These are phyloP conservation scores for Ochetophila trinervis DNA, from an alignment of 306 rosid genomes.

Conservation along the genomic window DNA sequence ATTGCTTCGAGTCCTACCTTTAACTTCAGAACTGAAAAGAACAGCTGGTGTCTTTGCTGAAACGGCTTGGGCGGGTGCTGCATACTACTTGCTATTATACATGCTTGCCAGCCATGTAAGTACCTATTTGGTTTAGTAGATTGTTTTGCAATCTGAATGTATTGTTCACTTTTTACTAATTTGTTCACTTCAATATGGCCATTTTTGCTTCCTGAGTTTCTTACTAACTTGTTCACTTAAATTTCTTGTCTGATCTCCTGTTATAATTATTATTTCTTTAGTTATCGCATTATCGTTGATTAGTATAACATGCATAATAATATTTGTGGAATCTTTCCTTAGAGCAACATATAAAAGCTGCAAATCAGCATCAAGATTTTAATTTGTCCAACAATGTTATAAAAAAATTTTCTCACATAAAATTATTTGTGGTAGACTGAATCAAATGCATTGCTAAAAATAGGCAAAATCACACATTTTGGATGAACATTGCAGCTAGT, in stretches of 20 bases:
- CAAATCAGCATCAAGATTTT: not conserved
- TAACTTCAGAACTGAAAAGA: conserved; percentile 93
- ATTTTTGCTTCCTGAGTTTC: conserved; percentile 9
- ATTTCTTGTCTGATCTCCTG: not conserved
- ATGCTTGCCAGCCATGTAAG: conserved; percentile 99
- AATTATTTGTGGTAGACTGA: not conserved
- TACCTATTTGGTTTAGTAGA: conserved; percentile 14
- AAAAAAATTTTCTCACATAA: no score
- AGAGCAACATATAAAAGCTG: not conserved
- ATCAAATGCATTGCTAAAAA: not conserved
- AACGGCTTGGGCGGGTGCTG: conserved; percentile 99
- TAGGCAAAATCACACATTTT: not conserved
- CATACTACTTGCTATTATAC: conserved; percentile 80
- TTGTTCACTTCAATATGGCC: conserved; percentile 18
- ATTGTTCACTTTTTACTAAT: conserved; percentile 11
- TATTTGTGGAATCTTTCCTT: not conserved
- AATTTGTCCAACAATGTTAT: not conserved
- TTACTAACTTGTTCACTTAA: not conserved
- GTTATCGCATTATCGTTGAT: not conserved
- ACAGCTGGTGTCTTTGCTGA: conserved; percentile 96
- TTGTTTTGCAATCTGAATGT: conserved; percentile 13
- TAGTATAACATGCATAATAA: not conserved
- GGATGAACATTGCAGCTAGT: conserved; percentile 55
- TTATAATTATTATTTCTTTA: not conserved
- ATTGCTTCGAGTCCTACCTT: conserved; percentile 70